Base-by-base conservation (phyloP, 2,329 filamentous ascomycete species). In the Colletotrichum sp. region DNA sequence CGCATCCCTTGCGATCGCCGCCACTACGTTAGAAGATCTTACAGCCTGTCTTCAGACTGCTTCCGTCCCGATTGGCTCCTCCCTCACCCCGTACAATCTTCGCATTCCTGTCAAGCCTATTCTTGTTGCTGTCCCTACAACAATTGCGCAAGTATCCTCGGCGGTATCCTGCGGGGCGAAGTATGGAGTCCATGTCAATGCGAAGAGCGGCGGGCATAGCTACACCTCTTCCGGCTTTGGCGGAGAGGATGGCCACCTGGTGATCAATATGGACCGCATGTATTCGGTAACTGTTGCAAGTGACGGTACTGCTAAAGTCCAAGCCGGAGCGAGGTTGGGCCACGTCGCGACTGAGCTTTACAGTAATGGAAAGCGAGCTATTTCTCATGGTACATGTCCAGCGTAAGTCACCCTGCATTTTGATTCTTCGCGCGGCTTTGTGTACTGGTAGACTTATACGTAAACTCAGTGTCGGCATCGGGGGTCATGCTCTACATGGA, bases 371-470 rank as follows among this genome's bases (percentile, higher is more conserved):
- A 79, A 76, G 79, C 85, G 80, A 10, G 88, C 86, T 3, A 81
- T 90, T 4, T 83, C 86, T 52, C 89, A 90, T 65, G 89, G 89
- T 16, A 89, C 88, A 1, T 90, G 89, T 76, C 88, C 89, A 4
- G 87, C 85, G 88, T 89, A 78, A 82, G 85, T 77, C 0, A 4
- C 13, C 12, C 5, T 15, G 18, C 13, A 1, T 65, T 21, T 34
- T 9, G 12, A 10, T 10, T 0, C 28, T 16, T 28, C 8, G 28
- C 55, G n/a, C 0, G 7, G 21, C 0, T 16, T 60, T 0, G 0
- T 13, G 0, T 12, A 28, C 21, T 18, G 59, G 66, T 24, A 4
- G 7, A n/a, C 34, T 21, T 0, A 32, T 30, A 16, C 21, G 21
- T 30, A 59, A n/a, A n/a, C 36, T 15, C 64, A 84, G 83, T 15